phyloP scores from a whole-genome alignment of 1,139 yeast genomes.

The Pichia sp. region DNA sequence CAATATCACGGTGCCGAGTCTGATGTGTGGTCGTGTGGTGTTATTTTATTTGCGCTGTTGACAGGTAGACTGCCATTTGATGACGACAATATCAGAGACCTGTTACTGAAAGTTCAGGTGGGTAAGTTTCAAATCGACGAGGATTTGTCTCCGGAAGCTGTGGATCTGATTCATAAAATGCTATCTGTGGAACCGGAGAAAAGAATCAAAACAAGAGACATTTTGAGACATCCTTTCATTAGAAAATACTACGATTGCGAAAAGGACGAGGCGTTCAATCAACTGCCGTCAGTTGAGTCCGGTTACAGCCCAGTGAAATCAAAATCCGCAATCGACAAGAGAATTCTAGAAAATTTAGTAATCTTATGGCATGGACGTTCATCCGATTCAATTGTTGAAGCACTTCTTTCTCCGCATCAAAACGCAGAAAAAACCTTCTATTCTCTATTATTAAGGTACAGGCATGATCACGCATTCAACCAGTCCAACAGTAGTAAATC shows the following conservation, averaged over 20 bases:
- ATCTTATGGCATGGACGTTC: slow-evolving; percentile 88
- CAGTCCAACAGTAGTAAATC: neutral
- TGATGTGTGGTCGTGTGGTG: slow-evolving; percentile 98
- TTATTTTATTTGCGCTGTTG: slow-evolving; percentile 81
- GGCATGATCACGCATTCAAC: slow-evolving; percentile 53
- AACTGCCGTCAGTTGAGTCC: slow-evolving; percentile 24
- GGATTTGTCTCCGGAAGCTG: slow-evolving; percentile 72
- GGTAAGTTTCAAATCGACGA: slow-evolving; percentile 84
- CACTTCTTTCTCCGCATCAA: slow-evolving; percentile 49
- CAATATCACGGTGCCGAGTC: slow-evolving; percentile 95
- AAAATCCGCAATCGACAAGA: slow-evolving; percentile 60
- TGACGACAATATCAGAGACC: slow-evolving; percentile 84
- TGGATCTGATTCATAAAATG: slow-evolving; percentile 77
- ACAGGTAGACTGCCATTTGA: slow-evolving; percentile 97
- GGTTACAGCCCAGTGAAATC: slow-evolving; percentile 36
- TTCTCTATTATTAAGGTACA: slow-evolving; percentile 70
- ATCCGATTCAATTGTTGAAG: slow-evolving; percentile 48
- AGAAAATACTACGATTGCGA: slow-evolving; percentile 53
- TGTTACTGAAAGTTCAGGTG: slow-evolving; percentile 81
- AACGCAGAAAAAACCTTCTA: slow-evolving; percentile 89
- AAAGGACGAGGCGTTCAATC: slow-evolving; percentile 17
- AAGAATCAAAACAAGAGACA: slow-evolving; percentile 68
- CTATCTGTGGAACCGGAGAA: slow-evolving; percentile 70
- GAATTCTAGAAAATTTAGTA: slow-evolving; percentile 76
- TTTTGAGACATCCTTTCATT: slow-evolving; percentile 72